A percentile compares a stretch with the other conserved stretches of the same genome.
phyloP scores from a whole-genome alignment of 768 basidiomycete genomes.

The Mycena venus region DNA sequence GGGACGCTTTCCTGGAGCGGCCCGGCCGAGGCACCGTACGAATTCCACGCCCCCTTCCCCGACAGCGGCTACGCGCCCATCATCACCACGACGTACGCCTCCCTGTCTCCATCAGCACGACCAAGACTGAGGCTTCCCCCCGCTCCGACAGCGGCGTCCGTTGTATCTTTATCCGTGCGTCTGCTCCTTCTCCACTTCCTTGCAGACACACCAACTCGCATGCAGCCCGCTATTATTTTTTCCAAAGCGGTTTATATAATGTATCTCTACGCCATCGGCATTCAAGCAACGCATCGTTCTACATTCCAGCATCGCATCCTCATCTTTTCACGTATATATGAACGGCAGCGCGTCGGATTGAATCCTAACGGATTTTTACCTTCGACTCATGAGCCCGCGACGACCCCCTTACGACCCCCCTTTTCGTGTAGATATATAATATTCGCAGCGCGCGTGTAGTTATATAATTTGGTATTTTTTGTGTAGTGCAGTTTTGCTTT shows the following conservation, averaged over 20 bases:
- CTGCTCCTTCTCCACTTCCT: no score
- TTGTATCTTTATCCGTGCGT: slow-evolving; percentile 25
- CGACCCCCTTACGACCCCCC: neutral
- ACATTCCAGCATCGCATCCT: no score
- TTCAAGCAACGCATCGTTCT: no score
- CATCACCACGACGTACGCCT: neutral
- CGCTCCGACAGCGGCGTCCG: slow-evolving; percentile 24
- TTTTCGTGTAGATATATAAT: slow-evolving; percentile 28
- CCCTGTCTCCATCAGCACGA: neutral
- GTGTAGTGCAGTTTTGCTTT: slow-evolving; percentile 4
- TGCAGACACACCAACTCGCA: neutral
- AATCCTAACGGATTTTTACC: no score
- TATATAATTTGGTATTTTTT: neutral
- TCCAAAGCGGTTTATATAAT: neutral
- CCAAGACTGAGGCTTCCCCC: neutral
- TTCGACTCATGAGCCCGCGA: neutral
- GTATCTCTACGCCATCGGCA: neutral
- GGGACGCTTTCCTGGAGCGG: neutral
- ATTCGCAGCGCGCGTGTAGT: neutral
- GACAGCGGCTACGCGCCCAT: neutral
- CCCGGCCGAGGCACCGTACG: neutral
- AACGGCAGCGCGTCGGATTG: neutral
- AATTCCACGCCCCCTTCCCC: neutral
- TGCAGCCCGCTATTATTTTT: slow-evolving; percentile 6
- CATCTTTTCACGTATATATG: neutral